Conservation (phyloP, 2,329 filamentous ascomycete genomes). For the Hypoxylon rubiginosum region DNA sequence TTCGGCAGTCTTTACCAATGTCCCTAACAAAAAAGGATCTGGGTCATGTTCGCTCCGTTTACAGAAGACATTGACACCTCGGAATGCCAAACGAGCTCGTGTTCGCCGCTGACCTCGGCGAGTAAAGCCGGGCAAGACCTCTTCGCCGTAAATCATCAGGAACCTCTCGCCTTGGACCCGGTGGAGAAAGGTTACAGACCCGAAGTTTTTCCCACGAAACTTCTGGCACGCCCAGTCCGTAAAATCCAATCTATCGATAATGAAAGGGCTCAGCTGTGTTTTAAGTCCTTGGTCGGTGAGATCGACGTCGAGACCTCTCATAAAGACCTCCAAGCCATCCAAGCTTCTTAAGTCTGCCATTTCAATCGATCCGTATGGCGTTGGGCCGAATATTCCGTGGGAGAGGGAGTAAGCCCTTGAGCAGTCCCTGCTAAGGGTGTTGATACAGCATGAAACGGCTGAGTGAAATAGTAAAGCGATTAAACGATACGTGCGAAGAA, state of each 20-base stretch:
- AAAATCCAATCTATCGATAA: conserved; percentile 58
- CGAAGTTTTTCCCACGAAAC: conserved; percentile 51
- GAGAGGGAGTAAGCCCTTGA: not conserved
- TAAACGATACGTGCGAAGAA: not conserved
- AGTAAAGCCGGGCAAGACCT: conserved; percentile 10
- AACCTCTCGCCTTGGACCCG: conserved; percentile 58
- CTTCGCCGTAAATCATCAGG: conserved; percentile 49
- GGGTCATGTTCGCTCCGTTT: conserved; percentile 53
- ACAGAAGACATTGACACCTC: conserved; percentile 51
- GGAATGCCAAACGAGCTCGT: conserved; percentile 49
- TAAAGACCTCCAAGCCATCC: conserved; percentile 59
- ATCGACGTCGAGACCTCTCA: conserved; percentile 59
- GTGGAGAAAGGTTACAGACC: conserved; percentile 60
- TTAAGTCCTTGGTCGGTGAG: conserved; percentile 56
- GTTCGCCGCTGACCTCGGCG: conserved; percentile 22
- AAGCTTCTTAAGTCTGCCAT: not conserved
- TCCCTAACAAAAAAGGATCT: conserved; percentile 54
- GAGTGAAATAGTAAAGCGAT: not conserved
- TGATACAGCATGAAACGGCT: not conserved
- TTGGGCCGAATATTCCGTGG: not conserved
- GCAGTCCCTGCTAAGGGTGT: not conserved
- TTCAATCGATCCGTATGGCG: conserved; percentile 28
- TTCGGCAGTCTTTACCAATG: conserved; percentile 52
- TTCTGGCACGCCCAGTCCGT: conserved; percentile 61
- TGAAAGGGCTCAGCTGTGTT: conserved; percentile 56